Percentiles rank a stretch among this genome's conserved stretches.
These are phyloP conservation scores for Emydomyces testavorans DNA, from an alignment of 2,329 filamentous ascomycete genomes.

Conservation along the genomic window DNA sequence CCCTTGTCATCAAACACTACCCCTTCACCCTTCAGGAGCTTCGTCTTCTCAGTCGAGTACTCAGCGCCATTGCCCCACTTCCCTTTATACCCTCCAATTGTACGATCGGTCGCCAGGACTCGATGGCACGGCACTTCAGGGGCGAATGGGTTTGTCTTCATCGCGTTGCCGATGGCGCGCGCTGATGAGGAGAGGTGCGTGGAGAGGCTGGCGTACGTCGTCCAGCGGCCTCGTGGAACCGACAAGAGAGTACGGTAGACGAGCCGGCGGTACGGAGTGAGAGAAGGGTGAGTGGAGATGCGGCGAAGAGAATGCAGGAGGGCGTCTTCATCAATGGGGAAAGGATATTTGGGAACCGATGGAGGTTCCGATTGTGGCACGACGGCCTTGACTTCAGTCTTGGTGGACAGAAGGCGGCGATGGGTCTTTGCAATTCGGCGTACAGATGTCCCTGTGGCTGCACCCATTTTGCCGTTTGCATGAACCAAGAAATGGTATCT, in stretches of 20 bases:
- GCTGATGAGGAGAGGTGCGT: conserved; percentile 58
- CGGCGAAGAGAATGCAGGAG: conserved; percentile 27
- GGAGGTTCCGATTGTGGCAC: background rate
- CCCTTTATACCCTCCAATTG: conserved; percentile 43
- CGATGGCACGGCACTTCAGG: conserved; percentile 73
- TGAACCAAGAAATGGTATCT: background rate
- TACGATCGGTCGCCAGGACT: conserved; percentile 61
- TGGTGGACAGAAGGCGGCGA: background rate
- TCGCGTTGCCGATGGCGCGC: conserved; percentile 64
- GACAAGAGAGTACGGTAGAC: conserved; percentile 64
- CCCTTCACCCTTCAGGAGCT: conserved; percentile 34
- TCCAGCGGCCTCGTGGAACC: conserved; percentile 62
- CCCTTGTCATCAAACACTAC: conserved; percentile 36
- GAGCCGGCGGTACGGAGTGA: conserved; percentile 40
- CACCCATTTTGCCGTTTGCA: background rate
- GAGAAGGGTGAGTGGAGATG: conserved; percentile 35
- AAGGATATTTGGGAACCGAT: conserved; percentile 4
- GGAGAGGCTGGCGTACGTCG: conserved; percentile 65
- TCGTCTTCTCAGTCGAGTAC: conserved; percentile 33
- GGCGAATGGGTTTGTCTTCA: conserved; percentile 69
- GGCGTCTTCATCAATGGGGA: conserved; percentile 3
- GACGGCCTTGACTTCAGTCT: background rate
- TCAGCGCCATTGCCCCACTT: conserved; percentile 38
- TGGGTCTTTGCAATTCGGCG: conserved; percentile 5
- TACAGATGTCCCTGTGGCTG: background rate